A percentile compares a stretch with the other conserved stretches of the same genome.
phyloP scores from a whole-genome alignment of 176 grass and related monocot species.

The Triticum turgidum region DNA sequence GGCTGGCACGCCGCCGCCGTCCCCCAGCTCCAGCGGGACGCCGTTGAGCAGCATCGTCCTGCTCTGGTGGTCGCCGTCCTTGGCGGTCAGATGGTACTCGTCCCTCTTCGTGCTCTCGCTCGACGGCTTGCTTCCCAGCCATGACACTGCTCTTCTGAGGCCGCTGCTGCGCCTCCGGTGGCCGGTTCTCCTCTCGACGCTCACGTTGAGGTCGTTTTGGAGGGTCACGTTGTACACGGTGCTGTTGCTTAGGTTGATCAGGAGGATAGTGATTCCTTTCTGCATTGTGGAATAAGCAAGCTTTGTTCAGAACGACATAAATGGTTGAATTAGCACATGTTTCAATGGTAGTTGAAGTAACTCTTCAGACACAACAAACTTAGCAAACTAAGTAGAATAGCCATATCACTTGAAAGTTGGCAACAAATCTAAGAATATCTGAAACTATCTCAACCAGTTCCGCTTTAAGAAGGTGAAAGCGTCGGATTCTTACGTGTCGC shows the following conservation, averaged over 20 bases:
- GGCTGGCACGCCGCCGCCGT: slow-evolving; percentile 47
- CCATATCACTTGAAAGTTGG: not conserved
- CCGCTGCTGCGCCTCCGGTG: slow-evolving; percentile 19
- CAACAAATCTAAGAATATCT: not conserved
- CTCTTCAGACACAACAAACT: not conserved
- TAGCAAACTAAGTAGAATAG: not conserved
- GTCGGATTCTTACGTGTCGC: slow-evolving; percentile 35
- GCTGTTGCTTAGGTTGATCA: slow-evolving; percentile 86
- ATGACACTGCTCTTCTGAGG: slow-evolving; percentile 67
- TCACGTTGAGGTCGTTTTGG: slow-evolving; percentile 67
- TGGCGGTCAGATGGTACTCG: slow-evolving; percentile 81
- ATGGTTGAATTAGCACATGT: not conserved
- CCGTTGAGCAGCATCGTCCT: slow-evolving; percentile 85
- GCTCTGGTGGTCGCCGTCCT: slow-evolving; percentile 62
- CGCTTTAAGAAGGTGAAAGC: not conserved
- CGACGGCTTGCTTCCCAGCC: slow-evolving; percentile 60
- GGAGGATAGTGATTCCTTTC: slow-evolving; percentile 68
- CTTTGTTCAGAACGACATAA: not conserved
- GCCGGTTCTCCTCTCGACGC: slow-evolving; percentile 24
- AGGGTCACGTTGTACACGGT: slow-evolving; percentile 55
- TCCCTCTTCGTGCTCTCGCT: slow-evolving; percentile 49
- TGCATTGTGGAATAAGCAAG: slow-evolving; percentile 35
- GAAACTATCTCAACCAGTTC: not conserved
- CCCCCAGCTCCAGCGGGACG: slow-evolving; percentile 43
- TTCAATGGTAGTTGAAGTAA: not conserved